Base-by-base conservation (phyloP, 176 grass and related monocot species). In the Triticum timopheevii region DNA sequence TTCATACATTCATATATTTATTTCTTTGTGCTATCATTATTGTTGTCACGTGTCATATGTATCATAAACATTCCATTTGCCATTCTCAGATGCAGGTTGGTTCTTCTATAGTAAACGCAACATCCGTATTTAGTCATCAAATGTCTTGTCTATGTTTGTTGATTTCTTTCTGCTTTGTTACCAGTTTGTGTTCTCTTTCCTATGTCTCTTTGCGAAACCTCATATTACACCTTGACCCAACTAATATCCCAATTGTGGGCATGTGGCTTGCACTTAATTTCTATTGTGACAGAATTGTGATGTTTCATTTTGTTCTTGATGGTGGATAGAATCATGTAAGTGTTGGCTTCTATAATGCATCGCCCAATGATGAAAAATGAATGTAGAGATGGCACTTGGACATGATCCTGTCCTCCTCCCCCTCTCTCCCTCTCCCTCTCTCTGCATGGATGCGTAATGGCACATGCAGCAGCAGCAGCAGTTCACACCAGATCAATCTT, bases 361-460 rank as follows among this genome's bases (percentile, higher is more conserved):
- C 28, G 34, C 82, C 82, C 82, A 65, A 24, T 89, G 66, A 80
- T 85, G 76, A 89, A 74, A 74, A 80, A 13, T 27, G 20, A 64
- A 73, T 73, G 40, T 24, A 87, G 42, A 83, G 50, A 80, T 73
- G 76, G 67, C 87, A 65, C 27, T 42, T 56, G 79, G 45, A 66
- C 27, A 54, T 52, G 73, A 28, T 64, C 58, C 66, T 28, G 27
- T 20, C 49, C 7, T 17, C 12, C 23, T 44, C 25, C 10, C 1
- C 7, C 23, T n/a, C 76, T 4, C 45, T 4, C 44, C 4, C 34
- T 35, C 11, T 56, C 15, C 38, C 33, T 80, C 58, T 17, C 3
- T 5, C 0, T 10, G n/a, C 38, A 10, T 10, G n/a, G 0, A 16
- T 35, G 61, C 22, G 7, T 33, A 8, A 13, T 4, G 24, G 56